Percentiles rank a stretch among this genome's conserved stretches.
Evolutionary conservation across 192 early-diverging fungal genomes (phyloP).

Genomic region (Coemansia sp.): DNA sequence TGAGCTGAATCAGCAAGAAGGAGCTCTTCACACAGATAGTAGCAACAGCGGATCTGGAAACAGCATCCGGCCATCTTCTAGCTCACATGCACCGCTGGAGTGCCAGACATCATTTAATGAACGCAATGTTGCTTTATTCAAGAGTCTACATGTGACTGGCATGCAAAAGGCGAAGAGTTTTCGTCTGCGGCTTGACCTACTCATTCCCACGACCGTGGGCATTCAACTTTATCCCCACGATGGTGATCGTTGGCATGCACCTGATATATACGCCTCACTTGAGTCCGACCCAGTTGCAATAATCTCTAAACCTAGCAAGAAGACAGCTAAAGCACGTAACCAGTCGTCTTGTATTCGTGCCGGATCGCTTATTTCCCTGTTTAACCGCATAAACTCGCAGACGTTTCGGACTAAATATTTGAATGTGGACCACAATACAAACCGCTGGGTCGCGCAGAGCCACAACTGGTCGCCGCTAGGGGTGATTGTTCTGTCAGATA

Average conservation of each 20-base stretch:
- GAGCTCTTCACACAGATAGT: not conserved
- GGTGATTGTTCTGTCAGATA: slow-evolving; percentile 30
- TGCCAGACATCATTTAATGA: slow-evolving; percentile 54
- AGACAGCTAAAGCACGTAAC: slow-evolving; percentile 82
- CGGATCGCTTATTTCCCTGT: slow-evolving; percentile 76
- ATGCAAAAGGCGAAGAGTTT: slow-evolving; percentile 81
- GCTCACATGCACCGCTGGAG: slow-evolving; percentile 51
- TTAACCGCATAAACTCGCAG: slow-evolving; percentile 91
- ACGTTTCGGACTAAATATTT: slow-evolving; percentile 87
- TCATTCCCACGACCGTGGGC: slow-evolving; percentile 31
- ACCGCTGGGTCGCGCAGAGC: slow-evolving; percentile 53
- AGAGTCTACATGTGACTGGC: slow-evolving; percentile 75
- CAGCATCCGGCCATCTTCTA: slow-evolving; percentile 35
- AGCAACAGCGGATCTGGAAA: slow-evolving; percentile 3
- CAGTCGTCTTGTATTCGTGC: slow-evolving; percentile 73
- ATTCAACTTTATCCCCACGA: slow-evolving; percentile 15
- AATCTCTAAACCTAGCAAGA: slow-evolving; percentile 93
- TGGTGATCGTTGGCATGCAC: slow-evolving; percentile 18
- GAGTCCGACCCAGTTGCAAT: slow-evolving; percentile 76
- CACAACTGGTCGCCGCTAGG: slow-evolving; percentile 56
- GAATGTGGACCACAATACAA: slow-evolving; percentile 56
- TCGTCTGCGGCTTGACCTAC: slow-evolving; percentile 66
- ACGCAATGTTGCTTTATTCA: slow-evolving; percentile 64
- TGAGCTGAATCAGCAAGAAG: not conserved
- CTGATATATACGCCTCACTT: slow-evolving; percentile 61